A percentile compares a stretch with the other conserved stretches of the same genome.
These are phyloP conservation scores for Pyrenochaeta sp. DNA, from an alignment of 2,329 filamentous ascomycete species.

Conservation along the genomic window DNA sequence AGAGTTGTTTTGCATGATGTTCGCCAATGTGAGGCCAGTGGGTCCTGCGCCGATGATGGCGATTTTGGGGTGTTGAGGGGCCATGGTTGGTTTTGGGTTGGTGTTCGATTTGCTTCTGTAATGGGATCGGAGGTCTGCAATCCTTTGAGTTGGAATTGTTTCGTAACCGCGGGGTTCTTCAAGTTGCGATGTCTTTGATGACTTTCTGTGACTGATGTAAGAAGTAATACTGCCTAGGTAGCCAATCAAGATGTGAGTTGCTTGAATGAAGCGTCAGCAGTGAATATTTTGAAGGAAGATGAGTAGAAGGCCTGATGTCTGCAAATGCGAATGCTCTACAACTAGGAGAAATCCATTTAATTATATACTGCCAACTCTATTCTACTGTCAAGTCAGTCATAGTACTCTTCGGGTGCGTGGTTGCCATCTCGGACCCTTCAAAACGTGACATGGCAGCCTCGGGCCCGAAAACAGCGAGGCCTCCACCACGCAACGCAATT, in stretches of 20 bases:
- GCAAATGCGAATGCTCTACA: too few species aligned
- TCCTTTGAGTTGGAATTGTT: neutral
- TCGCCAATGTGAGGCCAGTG: conserved; percentile 59
- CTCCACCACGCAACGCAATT: neutral
- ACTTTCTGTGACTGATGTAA: too few species aligned
- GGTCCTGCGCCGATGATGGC: conserved; percentile 51
- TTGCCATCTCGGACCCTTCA: neutral
- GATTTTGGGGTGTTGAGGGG: conserved; percentile 27
- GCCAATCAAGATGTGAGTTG: too few species aligned
- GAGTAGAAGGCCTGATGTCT: too few species aligned
- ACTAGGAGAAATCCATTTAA: too few species aligned
- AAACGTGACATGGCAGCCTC: neutral
- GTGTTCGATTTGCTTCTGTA: too few species aligned
- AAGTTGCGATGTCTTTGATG: too few species aligned
- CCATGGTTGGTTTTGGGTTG: neutral
- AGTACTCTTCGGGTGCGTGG: neutral
- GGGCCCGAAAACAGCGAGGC: conserved; percentile 2
- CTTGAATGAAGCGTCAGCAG: too few species aligned
- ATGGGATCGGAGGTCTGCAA: too few species aligned
- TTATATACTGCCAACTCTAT: neutral
- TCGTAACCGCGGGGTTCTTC: too few species aligned
- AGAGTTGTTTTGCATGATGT: conserved; percentile 58
- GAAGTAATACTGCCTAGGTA: too few species aligned
- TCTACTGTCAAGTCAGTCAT: neutral
- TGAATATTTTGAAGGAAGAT: too few species aligned